These are phyloP conservation scores for Magnaporthales sp. DNA, from an alignment of 2,329 filamentous ascomycete species.

Conservation along the genomic window DNA sequence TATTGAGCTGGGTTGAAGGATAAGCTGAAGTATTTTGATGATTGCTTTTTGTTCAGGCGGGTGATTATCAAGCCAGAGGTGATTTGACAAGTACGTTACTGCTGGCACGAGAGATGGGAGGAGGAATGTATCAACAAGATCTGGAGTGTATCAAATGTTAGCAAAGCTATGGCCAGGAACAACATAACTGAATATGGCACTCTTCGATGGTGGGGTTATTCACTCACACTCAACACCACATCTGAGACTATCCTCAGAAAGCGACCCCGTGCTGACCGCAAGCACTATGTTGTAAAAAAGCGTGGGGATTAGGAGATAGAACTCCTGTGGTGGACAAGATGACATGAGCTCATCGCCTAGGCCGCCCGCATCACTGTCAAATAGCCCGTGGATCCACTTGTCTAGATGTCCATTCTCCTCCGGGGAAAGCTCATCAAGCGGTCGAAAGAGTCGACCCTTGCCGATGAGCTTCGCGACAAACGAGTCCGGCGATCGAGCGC, in stretches of 20 bases:
- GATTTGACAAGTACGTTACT: conserved; percentile 60
- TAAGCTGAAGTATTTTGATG: conserved; percentile 62
- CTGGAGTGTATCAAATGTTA: conserved; percentile 23
- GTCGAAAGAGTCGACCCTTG: conserved; percentile 46
- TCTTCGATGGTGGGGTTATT: not conserved
- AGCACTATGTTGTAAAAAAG: conserved; percentile 68
- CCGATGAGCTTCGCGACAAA: conserved; percentile 61
- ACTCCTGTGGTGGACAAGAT: conserved; percentile 73
- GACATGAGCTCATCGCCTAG: conserved; percentile 75
- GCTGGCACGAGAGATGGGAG: conserved; percentile 71
- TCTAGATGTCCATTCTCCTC: conserved; percentile 58
- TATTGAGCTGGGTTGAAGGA: conserved; percentile 61
- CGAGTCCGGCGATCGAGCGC: conserved; percentile 48
- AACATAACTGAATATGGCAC: conserved; percentile 1
- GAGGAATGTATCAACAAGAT: conserved; percentile 71
- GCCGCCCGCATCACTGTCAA: conserved; percentile 63
- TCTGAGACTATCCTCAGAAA: conserved; percentile 63
- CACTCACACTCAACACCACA: conserved; percentile 65
- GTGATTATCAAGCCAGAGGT: conserved; percentile 55
- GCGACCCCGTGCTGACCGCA: conserved; percentile 54
- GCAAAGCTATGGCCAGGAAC: not conserved
- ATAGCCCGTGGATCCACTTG: conserved; percentile 71
- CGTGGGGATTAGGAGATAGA: conserved; percentile 69
- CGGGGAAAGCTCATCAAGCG: conserved; percentile 51
- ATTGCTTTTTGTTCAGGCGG: conserved; percentile 57